Base-by-base conservation (phyloP, 1,139 yeast species). In the Hemisphaericaspora subhashii region DNA sequence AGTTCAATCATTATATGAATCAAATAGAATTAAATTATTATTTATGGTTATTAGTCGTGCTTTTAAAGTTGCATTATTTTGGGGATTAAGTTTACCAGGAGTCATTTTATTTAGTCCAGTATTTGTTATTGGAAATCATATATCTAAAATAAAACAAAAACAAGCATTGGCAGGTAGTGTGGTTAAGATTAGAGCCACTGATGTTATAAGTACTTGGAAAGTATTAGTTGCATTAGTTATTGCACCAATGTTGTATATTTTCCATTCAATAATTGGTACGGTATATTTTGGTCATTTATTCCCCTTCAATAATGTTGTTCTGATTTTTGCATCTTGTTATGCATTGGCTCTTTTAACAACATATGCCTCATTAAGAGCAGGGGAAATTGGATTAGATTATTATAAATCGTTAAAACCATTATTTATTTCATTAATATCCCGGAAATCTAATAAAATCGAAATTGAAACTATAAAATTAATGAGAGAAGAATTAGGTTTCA, bases 391-490 rank as follows among this genome's bases (percentile, higher is more conserved):
- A 1, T 58, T 67, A 25, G 76, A 63, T 50, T 63, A 62, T 46
- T 70, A 60, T 54, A 63, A 61, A 49, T 64, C 73, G 3, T 64
- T 60, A 45, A 60, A 59, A 43, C 78, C 71, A 31, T 60, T 63
- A 32, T 61, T 61, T 40, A 61, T 60, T 40, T 62, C 72, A n/a
- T 49, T 68, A 30, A 47, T 66, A 14, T 62, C 80, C 57, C 58
- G 72, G 64, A 55, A 74, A 72, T 52, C 53, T 13, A 66, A 65
- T 38, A 43, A 55, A 27, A 47, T 58, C 21, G 52, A 71, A 45
- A 61, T 88, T 31, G 69, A 72, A 27, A 67, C 76, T 36, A 68
- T 88, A 49, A 79, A 84, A 49, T 53, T 64, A 20, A 70, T 74
- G 15, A 68, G 96, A 38, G 62, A 66, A 29, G 68, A 66, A 35